Percentiles rank a stretch among this genome's conserved stretches.
These are phyloP conservation scores for Leptographium radiaticola DNA, from an alignment of 2,329 filamentous ascomycete species.

Conservation along the genomic window DNA sequence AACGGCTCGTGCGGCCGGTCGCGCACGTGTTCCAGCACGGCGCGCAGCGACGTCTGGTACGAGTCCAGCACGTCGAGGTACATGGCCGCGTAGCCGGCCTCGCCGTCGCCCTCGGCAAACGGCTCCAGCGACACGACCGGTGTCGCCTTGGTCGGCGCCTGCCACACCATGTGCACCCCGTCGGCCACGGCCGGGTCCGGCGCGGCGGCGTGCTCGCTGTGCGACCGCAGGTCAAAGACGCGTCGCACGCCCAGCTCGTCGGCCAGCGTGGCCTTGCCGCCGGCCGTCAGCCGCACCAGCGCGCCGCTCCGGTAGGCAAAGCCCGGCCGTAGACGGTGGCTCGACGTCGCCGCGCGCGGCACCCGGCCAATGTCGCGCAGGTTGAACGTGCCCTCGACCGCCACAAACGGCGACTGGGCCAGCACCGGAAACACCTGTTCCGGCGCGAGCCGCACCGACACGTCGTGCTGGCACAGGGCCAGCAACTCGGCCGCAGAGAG, in stretches of 20 bases:
- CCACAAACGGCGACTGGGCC: conserved; percentile 31
- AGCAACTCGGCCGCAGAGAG: conserved; percentile 17
- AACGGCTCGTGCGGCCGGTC: conserved; percentile 31
- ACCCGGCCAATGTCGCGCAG: conserved; percentile 36
- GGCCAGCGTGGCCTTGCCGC: conserved; percentile 24
- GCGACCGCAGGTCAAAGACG: conserved; percentile 39
- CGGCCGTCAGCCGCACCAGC: conserved; percentile 22
- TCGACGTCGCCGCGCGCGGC: conserved; percentile 10
- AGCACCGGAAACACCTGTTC: conserved; percentile 24
- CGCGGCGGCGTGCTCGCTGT: conserved; percentile 25
- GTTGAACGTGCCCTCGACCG: conserved; percentile 35
- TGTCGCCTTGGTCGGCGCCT: conserved; percentile 21
- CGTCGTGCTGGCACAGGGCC: conserved; percentile 28
- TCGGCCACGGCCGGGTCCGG: conserved; percentile 31
- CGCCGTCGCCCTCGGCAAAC: conserved; percentile 32
- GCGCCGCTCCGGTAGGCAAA: conserved; percentile 34
- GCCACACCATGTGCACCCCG: conserved; percentile 31
- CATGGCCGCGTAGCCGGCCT: conserved; percentile 29
- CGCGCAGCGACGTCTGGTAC: conserved; percentile 28
- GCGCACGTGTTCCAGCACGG: conserved; percentile 33
- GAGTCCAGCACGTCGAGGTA: conserved; percentile 31
- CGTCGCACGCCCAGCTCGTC: conserved; percentile 25
- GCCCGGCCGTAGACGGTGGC: conserved; percentile 22
- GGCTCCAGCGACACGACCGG: conserved; percentile 23
- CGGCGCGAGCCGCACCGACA: conserved; percentile 23